Evolutionary conservation across 768 basidiomycete genomes (phyloP), one percentile per base, ranked within the genome.

Genomic region (Psilocybe cyanescens): DNA sequence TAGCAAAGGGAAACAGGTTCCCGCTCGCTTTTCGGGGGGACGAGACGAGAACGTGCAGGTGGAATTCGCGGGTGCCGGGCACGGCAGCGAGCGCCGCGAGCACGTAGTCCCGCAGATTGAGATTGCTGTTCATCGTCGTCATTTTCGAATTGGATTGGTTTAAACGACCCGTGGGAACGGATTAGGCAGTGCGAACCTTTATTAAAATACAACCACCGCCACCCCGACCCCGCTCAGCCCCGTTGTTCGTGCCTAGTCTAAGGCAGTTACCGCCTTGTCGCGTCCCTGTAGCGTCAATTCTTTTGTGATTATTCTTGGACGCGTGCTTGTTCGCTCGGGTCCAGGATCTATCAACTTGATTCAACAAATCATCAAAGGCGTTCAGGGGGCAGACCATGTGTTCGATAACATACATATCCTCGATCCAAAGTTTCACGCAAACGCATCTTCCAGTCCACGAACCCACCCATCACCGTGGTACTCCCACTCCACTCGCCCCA

Each of bases 1-100:
- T 74, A 8, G 92, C 87, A 69, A 92, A 94, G 0, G 88, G 93
- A 72, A 86, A 98, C 16, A 97, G 74, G 0, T 81, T 79, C 2
- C 81, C 79, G 69, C 87, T 19, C n/a, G 29, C 33, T 70, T 90
- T 93, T 52, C 85, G 78, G 8, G 90, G 86, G 0, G 86, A 74
- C 2, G 92, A 86, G 41, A 86, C 79, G 59, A 95, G 86, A 58
- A 88, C 86, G 68, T 94, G 91, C 54, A 94, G 57, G 70, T 92
- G 89, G 68, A 92, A 87, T 62, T 83, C 79, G 52, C 92, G 88
- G 33, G 82, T 82, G 0, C 90, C 92, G 4, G 90, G 88, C 16
- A 92, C 69, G 24, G 65, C 67, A 3, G 75, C 69, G 54, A 94
- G 83, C 8, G 83, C 80, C 5, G 76, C 75, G 56, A 93, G 77